Evolutionary conservation across 257 asterid species (phyloP), one percentile per base, ranked within the genome.

Genomic region (Primulina tabacum): DNA sequence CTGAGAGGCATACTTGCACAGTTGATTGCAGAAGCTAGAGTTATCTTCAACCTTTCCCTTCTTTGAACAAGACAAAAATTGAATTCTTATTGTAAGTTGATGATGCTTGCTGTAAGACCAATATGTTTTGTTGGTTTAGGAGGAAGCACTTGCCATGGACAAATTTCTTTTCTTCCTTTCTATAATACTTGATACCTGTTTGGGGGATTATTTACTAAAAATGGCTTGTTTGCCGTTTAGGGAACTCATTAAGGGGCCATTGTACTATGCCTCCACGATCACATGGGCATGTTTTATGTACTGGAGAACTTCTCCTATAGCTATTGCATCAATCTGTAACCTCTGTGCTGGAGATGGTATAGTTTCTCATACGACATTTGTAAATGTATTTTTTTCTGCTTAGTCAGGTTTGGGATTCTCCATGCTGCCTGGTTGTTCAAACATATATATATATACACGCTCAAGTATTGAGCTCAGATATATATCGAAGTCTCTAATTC

Each of bases 261-360:
- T 85, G 37, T 76, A 80, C 69, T 85, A 83, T 75, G 79, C 76
- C 67, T 20, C 81, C 35, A 37, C 84, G 50, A 75, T 80, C 52
- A 73, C 76, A 60, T 65, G 74, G 64, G 84, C 80, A 53, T 71
- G 88, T 72, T 76, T 78, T 37, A 40, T 82, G 50, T 79, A 73
- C 40, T 85, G 87, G 90, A 85, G 89, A 80, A 81, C 77, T 72
- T 84, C 89, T 34, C 84, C 94, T 52, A 64, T 79, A 60, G 83
- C 86, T 55, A 77, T 85, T 79, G 86, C 89, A 20, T 62, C 80
- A 53, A 69, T 88, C 50, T 83, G 83, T 83, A 85, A 83, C 73
- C 85, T 83, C 40, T 83, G 84, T 70, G 92, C 85, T 18, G 95
- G 95, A 71, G 91, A 88, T 53, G 95, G 91, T 85, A 81, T 63